phyloP scores from a whole-genome alignment of 1,284 basidiomycete genomes.

The Ganoderma leucocontextum region DNA sequence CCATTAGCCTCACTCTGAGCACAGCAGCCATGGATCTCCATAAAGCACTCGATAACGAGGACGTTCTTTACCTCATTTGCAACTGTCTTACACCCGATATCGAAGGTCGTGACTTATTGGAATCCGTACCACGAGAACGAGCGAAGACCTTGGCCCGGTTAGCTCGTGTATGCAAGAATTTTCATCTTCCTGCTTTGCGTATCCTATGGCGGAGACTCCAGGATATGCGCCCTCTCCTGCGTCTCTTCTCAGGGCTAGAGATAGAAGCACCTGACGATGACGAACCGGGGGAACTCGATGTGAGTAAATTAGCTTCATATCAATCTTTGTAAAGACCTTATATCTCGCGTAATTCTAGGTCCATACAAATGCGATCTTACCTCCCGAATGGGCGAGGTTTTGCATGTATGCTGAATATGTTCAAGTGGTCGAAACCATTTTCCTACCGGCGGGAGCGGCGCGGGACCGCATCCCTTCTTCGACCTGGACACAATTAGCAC shows the following conservation, averaged over 20 bases:
- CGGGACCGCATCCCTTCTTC: background rate
- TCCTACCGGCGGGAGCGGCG: background rate
- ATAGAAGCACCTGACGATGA: background rate
- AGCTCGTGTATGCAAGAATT: slow-evolving; percentile 1
- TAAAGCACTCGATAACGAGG: background rate
- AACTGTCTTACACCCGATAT: slow-evolving; percentile 2
- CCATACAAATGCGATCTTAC: background rate
- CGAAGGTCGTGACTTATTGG: background rate
- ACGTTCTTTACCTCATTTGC: slow-evolving; percentile 6
- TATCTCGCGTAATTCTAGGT: background rate
- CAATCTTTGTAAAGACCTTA: too few relatives aligned
- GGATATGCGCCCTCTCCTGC: background rate
- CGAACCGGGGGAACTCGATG: background rate
- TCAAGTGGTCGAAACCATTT: background rate
- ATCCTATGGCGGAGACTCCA: slow-evolving; percentile 2
- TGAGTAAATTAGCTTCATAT: background rate
- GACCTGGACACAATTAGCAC: background rate
- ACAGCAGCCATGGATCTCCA: background rate
- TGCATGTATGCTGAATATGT: background rate
- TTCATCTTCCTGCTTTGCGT: background rate
- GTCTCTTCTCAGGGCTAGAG: slow-evolving; percentile 1
- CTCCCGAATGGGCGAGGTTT: slow-evolving; percentile 1
- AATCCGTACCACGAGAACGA: background rate
- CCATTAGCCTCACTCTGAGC: too few relatives aligned
- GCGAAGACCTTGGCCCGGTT: background rate